Conservation (phyloP, 31 red algal genomes). For the Odonthalia washingtoniensis region DNA sequence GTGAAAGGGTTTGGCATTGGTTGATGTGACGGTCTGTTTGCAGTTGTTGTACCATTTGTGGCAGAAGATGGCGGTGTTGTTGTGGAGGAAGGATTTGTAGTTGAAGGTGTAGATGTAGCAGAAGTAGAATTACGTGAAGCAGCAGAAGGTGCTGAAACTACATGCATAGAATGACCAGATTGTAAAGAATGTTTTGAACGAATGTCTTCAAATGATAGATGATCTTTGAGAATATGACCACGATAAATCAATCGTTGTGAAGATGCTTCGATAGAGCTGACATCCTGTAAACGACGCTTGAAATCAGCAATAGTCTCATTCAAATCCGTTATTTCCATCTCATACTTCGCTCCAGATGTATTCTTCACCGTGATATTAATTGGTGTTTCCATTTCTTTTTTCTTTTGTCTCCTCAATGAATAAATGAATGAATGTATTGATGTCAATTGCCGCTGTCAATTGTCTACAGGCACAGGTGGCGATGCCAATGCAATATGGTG, state of each 20-base stretch:
- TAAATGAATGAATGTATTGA: too few species aligned
- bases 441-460: too few species aligned
- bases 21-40: not conserved
- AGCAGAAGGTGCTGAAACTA: slow-evolving; percentile 68
- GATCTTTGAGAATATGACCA: slow-evolving; percentile 95
- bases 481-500: too few species aligned
- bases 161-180: slow-evolving; percentile 96
- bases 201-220: slow-evolving; percentile 85
- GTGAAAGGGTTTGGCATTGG: slow-evolving; percentile 29
- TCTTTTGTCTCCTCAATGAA: too few species aligned
- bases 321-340: slow-evolving; percentile 76
- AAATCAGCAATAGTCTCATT: slow-evolving; percentile 86
- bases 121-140: not conserved
- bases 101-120: not conserved
- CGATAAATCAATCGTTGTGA: slow-evolving; percentile 96
- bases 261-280: slow-evolving; percentile 72
- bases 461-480: too few species aligned
- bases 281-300: slow-evolving; percentile 73
- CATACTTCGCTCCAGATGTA: slow-evolving; percentile 85
- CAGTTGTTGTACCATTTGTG: slow-evolving; percentile 12
- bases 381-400: slow-evolving; percentile 22
- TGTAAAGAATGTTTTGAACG: slow-evolving; percentile 86
- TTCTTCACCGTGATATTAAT: slow-evolving; percentile 84
- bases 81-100: slow-evolving; percentile 1
- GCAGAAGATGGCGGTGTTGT: slow-evolving; percentile 6